Conservation (phyloP, 495 filamentous ascomycete species). For the Podospora conica region DNA sequence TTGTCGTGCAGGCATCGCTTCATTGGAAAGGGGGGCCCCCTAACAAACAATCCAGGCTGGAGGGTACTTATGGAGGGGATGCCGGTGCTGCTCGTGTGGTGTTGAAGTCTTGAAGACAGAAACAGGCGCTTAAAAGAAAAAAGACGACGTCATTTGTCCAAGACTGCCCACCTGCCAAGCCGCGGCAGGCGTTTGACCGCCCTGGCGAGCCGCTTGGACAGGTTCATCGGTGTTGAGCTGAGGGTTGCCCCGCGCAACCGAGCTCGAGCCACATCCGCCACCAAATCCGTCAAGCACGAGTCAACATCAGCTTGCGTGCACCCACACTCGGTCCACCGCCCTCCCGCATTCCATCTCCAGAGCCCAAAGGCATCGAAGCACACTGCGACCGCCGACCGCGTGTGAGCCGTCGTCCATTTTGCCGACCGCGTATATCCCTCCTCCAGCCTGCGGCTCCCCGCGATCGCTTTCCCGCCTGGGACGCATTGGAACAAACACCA, state of each 20-base stretch:
- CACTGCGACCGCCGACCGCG: neutral
- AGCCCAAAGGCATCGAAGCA: neutral
- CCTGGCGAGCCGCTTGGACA: too few species aligned
- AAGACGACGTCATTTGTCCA: neutral
- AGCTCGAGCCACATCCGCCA: too few species aligned
- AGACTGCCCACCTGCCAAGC: too few species aligned
- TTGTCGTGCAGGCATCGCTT: too few species aligned
- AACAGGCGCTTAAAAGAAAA: neutral
- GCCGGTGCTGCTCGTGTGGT: neutral
- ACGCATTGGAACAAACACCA: neutral
- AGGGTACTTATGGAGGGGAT: too few species aligned
- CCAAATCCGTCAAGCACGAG: neutral
- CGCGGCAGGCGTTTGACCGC: too few species aligned
- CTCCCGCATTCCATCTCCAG: slow-evolving; percentile 4
- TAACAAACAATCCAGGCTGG: too few species aligned
- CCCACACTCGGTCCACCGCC: slow-evolving; percentile 8
- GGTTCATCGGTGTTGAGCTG: too few species aligned
- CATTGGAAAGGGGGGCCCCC: too few species aligned
- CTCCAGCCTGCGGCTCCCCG: neutral
- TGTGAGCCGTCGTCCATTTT: neutral
- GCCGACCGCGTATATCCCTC: neutral
- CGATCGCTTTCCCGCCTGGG: neutral
- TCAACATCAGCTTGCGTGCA: slow-evolving; percentile 6
- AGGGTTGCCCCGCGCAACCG: neutral
- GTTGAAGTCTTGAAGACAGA: neutral